These are phyloP conservation scores for Filobasidium floriforme DNA, from an alignment of 768 basidiomycete species.

Conservation along the genomic window DNA sequence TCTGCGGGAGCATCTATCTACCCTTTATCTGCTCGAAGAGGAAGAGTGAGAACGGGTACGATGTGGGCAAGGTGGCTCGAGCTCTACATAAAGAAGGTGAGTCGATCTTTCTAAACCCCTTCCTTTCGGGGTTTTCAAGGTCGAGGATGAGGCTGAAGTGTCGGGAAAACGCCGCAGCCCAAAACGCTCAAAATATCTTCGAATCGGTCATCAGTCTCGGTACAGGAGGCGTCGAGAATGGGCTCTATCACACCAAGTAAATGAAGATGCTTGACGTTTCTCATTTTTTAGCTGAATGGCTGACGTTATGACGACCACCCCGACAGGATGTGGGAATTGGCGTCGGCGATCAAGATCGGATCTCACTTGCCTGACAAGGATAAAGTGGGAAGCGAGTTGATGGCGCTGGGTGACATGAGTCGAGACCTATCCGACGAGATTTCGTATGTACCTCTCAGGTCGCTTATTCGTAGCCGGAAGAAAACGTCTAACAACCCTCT, in stretches of 20 bases:
- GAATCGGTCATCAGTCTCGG: constrained; percentile 21
- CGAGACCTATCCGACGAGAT: constrained; percentile 23
- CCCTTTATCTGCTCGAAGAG: constrained; percentile 3
- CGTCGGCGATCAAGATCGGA: constrained; percentile 20
- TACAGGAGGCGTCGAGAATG: constrained; percentile 21
- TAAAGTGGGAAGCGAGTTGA: constrained; percentile 11
- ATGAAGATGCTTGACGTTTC: background rate
- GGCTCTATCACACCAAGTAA: constrained; percentile 24
- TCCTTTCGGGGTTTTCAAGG: too few relatives aligned
- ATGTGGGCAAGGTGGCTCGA: constrained; percentile 14
- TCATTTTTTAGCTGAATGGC: too few relatives aligned
- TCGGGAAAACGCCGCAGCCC: background rate
- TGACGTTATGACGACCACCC: background rate
- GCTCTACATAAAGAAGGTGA: constrained; percentile 21
- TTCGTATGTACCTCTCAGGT: constrained; percentile 8
- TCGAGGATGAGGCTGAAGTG: too few relatives aligned
- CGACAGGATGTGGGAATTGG: constrained; percentile 23
- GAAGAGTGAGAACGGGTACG: background rate
- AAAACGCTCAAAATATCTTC: constrained; percentile 20
- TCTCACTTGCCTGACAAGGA: constrained; percentile 22
- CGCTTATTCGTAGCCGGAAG: background rate
- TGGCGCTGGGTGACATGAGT: constrained; percentile 21
- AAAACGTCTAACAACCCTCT: background rate
- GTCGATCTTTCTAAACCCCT: background rate
- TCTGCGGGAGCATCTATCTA: background rate